phyloP scores from a whole-genome alignment of 2,329 filamentous ascomycete genomes.

The Tolypocladium sp. region DNA sequence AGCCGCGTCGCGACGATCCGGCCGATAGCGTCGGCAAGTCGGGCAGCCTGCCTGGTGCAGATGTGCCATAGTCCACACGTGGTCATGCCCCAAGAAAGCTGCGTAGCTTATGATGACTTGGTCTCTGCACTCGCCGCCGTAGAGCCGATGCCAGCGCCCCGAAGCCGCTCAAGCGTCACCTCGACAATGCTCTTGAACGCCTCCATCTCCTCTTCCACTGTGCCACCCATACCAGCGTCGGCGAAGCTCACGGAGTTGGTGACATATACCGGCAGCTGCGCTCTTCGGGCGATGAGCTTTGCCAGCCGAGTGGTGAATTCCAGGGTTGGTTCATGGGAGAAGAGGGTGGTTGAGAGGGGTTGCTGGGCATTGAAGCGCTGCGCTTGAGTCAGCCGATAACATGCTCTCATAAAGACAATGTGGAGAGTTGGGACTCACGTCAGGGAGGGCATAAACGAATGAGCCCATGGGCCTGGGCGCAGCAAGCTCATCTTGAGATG shows the following conservation, averaged over 20 bases:
- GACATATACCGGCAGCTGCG: constrained; percentile 74
- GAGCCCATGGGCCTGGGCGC: constrained; percentile 61
- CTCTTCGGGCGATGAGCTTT: constrained; percentile 68
- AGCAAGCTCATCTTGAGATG: constrained; percentile 41
- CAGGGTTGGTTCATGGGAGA: constrained; percentile 62
- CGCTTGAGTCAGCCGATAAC: neutral
- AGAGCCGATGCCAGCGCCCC: constrained; percentile 7
- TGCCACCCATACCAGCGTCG: constrained; percentile 65
- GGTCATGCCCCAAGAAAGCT: neutral
- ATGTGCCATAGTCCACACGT: too few relatives aligned
- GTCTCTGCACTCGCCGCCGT: neutral
- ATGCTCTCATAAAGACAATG: neutral
- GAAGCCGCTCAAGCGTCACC: constrained; percentile 38
- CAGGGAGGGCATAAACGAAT: constrained; percentile 87
- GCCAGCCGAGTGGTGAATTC: constrained; percentile 84
- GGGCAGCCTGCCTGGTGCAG: neutral
- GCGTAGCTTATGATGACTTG: neutral
- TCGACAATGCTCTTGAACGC: constrained; percentile 68
- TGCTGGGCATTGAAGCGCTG: constrained; percentile 47
- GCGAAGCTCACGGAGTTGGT: constrained; percentile 78
- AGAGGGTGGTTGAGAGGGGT: constrained; percentile 71
- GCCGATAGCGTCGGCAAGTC: neutral
- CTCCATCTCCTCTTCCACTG: constrained; percentile 90
- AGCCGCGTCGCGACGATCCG: neutral
- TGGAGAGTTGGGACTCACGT: constrained; percentile 42